Conservation (phyloP, 2,329 filamentous ascomycete genomes). For the Colletotrichum sp. region DNA sequence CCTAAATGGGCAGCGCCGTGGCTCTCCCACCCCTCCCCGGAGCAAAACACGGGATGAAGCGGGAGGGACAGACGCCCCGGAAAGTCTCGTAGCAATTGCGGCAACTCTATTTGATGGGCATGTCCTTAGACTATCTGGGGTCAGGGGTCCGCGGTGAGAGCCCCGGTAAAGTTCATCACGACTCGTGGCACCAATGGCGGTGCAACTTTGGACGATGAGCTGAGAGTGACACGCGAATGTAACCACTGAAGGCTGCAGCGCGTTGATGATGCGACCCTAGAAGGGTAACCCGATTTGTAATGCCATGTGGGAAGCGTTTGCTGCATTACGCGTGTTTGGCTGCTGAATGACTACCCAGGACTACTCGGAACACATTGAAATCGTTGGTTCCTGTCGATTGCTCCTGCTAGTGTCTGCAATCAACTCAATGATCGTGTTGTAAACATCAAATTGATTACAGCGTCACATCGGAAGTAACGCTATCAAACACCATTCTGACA, state of each 20-base stretch:
- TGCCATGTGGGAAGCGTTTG: neutral
- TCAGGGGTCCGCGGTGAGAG: neutral
- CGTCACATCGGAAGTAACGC: neutral
- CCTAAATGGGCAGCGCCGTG: neutral
- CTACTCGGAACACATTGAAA: neutral
- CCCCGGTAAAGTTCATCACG: neutral
- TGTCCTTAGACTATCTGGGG: no score
- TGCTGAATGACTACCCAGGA: neutral
- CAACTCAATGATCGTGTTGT: neutral
- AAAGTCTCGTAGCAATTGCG: neutral
- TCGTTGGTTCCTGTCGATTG: neutral
- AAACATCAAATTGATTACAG: neutral
- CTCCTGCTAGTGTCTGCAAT: neutral
- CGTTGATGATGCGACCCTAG: neutral
- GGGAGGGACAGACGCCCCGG: neutral
- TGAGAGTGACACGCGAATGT: neutral
- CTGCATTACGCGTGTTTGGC: neutral
- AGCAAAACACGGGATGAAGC: neutral
- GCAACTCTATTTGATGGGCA: neutral
- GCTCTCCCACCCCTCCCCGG: neutral
- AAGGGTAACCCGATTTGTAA: neutral
- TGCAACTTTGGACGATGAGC: neutral
- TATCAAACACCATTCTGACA: neutral
- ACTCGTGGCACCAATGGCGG: neutral
- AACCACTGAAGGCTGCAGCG: neutral